Conservation (phyloP, 2,329 filamentous ascomycete genomes). For the Penicillium sp. region DNA sequence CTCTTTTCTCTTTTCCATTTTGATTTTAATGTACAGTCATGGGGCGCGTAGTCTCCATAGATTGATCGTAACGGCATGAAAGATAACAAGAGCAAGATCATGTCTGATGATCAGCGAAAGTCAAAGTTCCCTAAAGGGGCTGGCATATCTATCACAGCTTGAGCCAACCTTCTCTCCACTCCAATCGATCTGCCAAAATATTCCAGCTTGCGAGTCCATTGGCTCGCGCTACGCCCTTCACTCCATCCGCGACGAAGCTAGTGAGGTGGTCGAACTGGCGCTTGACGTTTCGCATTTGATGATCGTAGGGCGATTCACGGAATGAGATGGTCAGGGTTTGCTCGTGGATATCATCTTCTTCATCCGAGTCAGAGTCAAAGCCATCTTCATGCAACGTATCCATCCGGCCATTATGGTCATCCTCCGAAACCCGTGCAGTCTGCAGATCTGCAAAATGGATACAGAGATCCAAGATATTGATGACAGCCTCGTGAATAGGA, state of each 20-base stretch:
- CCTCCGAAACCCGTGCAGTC: slow-evolving; percentile 25
- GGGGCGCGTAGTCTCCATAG: not conserved
- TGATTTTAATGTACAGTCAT: not conserved
- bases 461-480: slow-evolving; percentile 71
- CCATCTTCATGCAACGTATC: slow-evolving; percentile 5
- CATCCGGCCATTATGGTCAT: not conserved
- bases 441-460: slow-evolving; percentile 63
- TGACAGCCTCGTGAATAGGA: slow-evolving; percentile 65
- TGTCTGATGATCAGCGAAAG: not conserved
- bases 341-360: slow-evolving; percentile 34
- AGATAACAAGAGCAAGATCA: not conserved
- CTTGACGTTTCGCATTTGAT: slow-evolving; percentile 54
- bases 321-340: slow-evolving; percentile 40
- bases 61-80: slow-evolving; percentile 1
- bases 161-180: slow-evolving; percentile 40
- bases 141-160: not conserved
- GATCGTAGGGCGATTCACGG: slow-evolving; percentile 44
- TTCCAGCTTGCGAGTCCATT: slow-evolving; percentile 72
- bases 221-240: slow-evolving; percentile 70
- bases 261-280: slow-evolving; percentile 61
- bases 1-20: not conserved
- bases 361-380: slow-evolving; percentile 21
- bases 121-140: not conserved
- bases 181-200: slow-evolving; percentile 72
- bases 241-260: slow-evolving; percentile 64